phyloP scores from a whole-genome alignment of 2,329 filamentous ascomycete species.

The Fusarium anguioides region DNA sequence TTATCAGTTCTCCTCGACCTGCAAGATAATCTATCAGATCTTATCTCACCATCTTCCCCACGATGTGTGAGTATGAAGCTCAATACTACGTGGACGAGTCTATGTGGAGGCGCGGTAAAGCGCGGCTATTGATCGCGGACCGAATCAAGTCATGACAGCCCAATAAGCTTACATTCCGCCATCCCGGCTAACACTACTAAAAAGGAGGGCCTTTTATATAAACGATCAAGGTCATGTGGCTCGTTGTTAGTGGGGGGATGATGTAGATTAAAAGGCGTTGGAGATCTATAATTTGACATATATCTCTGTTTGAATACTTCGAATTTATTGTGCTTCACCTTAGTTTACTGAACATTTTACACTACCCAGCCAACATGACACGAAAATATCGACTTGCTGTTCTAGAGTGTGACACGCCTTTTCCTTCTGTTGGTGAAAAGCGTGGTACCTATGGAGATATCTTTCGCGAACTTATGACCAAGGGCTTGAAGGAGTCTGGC shows the following conservation, averaged over 20 bases:
- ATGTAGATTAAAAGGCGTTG: conserved; percentile 8
- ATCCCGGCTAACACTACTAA: conserved; percentile 17
- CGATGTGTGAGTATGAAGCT: neutral
- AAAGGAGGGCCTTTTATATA: conserved; percentile 9
- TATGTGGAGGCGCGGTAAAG: conserved; percentile 42
- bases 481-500: conserved; percentile 41
- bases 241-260: neutral
- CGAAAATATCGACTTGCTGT: conserved; percentile 44
- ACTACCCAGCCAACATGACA: conserved; percentile 25
- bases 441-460: conserved; percentile 49
- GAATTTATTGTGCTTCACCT: neutral
- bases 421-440: conserved; percentile 42
- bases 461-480: conserved; percentile 45
- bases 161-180: conserved; percentile 41
- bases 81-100: neutral
- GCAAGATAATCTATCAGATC: accelerated
- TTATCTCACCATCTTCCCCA: neutral
- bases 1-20: neutral
- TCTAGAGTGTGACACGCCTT: conserved; percentile 50
- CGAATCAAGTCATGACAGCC: conserved; percentile 26
- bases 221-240: conserved; percentile 14
- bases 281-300: neutral
- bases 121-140: conserved; percentile 37
- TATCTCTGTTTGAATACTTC: neutral
- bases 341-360: neutral